phyloP scores from a whole-genome alignment of 2,329 filamentous ascomycete species.

The Aquanectria penicillioides region DNA sequence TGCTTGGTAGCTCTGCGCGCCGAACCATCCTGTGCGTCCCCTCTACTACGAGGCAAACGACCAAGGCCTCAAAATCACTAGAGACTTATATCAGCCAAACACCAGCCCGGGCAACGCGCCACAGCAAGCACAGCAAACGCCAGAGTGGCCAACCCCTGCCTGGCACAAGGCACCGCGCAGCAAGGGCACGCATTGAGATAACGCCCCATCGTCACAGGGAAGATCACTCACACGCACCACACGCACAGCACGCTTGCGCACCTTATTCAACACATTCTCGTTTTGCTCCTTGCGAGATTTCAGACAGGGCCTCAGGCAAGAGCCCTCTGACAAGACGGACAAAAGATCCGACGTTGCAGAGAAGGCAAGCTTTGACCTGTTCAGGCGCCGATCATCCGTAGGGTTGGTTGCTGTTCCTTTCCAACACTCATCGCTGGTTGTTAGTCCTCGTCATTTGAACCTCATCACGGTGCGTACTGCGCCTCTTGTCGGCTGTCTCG shows the following conservation, averaged over 20 bases:
- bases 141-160: background rate
- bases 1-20: background rate
- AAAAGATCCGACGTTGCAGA: background rate
- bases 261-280: constrained; percentile 4
- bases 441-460: background rate
- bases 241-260: constrained; percentile 7
- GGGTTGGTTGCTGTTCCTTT: background rate
- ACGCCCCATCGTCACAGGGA: constrained; percentile 7
- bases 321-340: background rate
- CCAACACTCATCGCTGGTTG: background rate
- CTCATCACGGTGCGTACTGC: background rate
- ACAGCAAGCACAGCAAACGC: constrained; percentile 1
- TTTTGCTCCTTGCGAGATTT: background rate
- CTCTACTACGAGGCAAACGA: background rate
- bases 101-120: constrained; percentile 2
- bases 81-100: too few species aligned
- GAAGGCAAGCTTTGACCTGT: background rate
- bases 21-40: background rate
- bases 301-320: background rate
- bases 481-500: background rate
- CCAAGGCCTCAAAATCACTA: background rate
- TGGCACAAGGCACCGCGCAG: background rate
- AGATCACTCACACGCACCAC: constrained; percentile 11
- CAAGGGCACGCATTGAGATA: constrained; percentile 6
- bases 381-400: background rate